A percentile compares a stretch with the other conserved stretches of the same genome.
Conservation (phyloP, 2,329 filamentous ascomycete genomes). For the Didymella lethalis region DNA sequence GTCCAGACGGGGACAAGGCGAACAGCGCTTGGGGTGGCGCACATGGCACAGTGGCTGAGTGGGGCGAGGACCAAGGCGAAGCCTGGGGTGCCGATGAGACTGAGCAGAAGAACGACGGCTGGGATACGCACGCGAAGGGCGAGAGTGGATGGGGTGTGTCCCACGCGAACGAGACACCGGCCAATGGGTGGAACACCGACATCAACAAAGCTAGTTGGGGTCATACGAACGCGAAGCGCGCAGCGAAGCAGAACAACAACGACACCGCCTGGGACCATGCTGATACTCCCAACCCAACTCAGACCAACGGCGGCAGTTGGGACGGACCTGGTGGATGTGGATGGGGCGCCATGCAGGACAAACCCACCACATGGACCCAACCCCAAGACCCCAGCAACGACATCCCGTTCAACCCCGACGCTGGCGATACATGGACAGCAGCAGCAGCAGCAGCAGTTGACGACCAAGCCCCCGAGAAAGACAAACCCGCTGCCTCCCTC, state of each 20-base stretch:
- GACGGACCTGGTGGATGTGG: background rate
- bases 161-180: background rate
- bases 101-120: background rate
- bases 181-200: background rate
- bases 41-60: background rate
- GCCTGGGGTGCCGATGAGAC: background rate
- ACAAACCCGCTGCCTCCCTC: conserved; percentile 1
- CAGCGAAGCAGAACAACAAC: background rate
- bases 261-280: background rate
- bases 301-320: background rate
- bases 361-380: background rate
- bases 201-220: background rate
- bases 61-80: background rate
- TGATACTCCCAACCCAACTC: background rate
- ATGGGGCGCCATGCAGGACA: background rate
- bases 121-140: background rate
- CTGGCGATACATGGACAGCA: background rate
- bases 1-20: background rate
- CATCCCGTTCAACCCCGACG: background rate
- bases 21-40: background rate
- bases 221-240: background rate
- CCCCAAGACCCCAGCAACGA: background rate
- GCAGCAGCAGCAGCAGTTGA: no score
- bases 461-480: background rate
- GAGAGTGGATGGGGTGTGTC: background rate